phyloP scores from a whole-genome alignment of 805 yeast species.

The Trichomonascus vanleenenianus region DNA sequence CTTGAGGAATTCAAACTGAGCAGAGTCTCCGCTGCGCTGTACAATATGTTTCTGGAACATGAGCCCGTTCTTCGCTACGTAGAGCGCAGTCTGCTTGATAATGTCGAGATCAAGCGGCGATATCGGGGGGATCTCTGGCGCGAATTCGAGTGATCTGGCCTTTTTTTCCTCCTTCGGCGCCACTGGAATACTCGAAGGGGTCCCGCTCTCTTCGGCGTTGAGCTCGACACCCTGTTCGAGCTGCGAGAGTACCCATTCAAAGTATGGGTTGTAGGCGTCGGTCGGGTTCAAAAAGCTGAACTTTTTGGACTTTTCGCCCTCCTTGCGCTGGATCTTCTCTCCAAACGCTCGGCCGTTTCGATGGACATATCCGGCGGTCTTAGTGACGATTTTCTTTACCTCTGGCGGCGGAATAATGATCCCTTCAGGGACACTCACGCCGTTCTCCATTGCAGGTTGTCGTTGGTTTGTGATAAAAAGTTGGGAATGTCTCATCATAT shows the following conservation, averaged over 20 bases:
- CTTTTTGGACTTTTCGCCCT: slow-evolving; percentile 38
- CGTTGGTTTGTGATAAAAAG: not conserved
- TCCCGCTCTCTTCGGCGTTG: too few relatives aligned
- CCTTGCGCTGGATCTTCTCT: slow-evolving; percentile 41
- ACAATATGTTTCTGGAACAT: slow-evolving; percentile 35
- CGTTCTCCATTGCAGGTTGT: not conserved
- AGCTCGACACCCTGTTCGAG: too few relatives aligned
- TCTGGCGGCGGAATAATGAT: slow-evolving; percentile 49
- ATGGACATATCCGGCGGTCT: slow-evolving; percentile 62
- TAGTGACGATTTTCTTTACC: slow-evolving; percentile 45
- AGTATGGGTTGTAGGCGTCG: slow-evolving; percentile 53
- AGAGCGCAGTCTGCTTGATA: slow-evolving; percentile 65
- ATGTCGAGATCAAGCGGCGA: slow-evolving; percentile 59
- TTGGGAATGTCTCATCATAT: not conserved
- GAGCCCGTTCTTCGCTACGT: slow-evolving; percentile 53
- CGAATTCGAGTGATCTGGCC: slow-evolving; percentile 28
- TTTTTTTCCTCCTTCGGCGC: slow-evolving; percentile 9
- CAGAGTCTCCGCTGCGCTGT: slow-evolving; percentile 25
- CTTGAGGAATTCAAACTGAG: slow-evolving; percentile 63
- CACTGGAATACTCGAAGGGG: too few relatives aligned
- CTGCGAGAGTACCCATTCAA: slow-evolving; percentile 36
- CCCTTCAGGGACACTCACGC: slow-evolving; percentile 30
- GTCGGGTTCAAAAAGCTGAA: slow-evolving; percentile 55
- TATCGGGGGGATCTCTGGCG: slow-evolving; percentile 32
- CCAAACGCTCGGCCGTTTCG: slow-evolving; percentile 66